Evolutionary conservation across 805 yeast species (phyloP).

Genomic region (Candida ficus): DNA sequence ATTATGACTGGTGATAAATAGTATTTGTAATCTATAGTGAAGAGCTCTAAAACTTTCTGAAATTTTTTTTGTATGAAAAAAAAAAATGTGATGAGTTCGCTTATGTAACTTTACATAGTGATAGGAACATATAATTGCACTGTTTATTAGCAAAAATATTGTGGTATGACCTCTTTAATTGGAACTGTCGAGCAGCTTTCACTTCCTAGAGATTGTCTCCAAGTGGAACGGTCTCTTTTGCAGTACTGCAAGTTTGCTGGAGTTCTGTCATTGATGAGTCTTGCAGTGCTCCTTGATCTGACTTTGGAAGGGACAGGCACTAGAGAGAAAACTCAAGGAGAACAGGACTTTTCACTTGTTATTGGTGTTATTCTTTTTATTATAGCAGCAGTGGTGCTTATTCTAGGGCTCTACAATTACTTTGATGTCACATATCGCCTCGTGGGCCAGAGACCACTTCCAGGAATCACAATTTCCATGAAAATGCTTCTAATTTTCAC

Average conservation of each 20-base stretch:
- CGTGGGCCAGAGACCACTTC: conserved; percentile 11
- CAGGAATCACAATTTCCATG: conserved; percentile 12
- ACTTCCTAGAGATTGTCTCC: conserved; percentile 25
- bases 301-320: conserved; percentile 7
- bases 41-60: too few relatives aligned
- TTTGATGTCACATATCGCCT: conserved; percentile 14
- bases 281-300: conserved; percentile 19
- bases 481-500: conserved; percentile 8
- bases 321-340: neutral
- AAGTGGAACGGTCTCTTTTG: conserved; percentile 23
- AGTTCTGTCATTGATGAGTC: conserved; percentile 13
- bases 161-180: neutral
- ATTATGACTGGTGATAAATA: too few relatives aligned
- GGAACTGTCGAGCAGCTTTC: neutral
- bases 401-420: conserved; percentile 19
- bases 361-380: conserved; percentile 13
- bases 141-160: too few relatives aligned
- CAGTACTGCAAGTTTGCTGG: conserved; percentile 21
- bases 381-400: conserved; percentile 9
- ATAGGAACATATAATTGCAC: too few relatives aligned
- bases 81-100: conserved; percentile 4
- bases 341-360: conserved; percentile 10
- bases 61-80: neutral
- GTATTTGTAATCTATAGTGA: neutral
- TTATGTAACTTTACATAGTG: too few relatives aligned